phyloP scores from a whole-genome alignment of 2,329 filamentous ascomycete species.

The Ophiobolus disseminans region DNA sequence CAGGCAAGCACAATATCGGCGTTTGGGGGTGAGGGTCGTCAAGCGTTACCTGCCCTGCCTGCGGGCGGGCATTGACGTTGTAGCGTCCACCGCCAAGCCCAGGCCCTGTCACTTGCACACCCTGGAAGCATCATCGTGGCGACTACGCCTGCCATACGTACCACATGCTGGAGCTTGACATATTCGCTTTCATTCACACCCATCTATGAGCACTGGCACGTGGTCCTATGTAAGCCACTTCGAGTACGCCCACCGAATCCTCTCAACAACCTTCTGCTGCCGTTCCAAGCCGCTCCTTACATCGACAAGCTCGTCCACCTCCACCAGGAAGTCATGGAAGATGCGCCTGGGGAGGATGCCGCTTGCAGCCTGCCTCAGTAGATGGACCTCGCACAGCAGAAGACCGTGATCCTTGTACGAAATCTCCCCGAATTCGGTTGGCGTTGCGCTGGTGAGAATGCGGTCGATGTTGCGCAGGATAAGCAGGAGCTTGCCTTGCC shows the following conservation, averaged over 20 bases:
- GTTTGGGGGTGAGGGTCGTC: too few relatives aligned
- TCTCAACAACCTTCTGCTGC: conserved; percentile 79
- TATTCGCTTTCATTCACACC: too few relatives aligned
- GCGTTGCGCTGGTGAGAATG: conserved; percentile 56
- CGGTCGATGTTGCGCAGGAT: conserved; percentile 90
- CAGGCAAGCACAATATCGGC: conserved; percentile 12
- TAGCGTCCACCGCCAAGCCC: conserved; percentile 18
- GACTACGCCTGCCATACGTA: not conserved
- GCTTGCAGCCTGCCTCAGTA: conserved; percentile 73
- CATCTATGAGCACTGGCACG: too few relatives aligned
- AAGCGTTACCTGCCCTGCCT: conserved; percentile 5
- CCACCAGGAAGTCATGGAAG: conserved; percentile 84
- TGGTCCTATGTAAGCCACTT: conserved; percentile 68
- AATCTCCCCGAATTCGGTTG: conserved; percentile 75
- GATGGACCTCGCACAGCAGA: conserved; percentile 86
- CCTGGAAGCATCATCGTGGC: not conserved
- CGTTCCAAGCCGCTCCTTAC: conserved; percentile 76
- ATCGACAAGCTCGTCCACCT: conserved; percentile 85
- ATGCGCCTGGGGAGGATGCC: conserved; percentile 75
- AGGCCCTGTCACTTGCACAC: conserved; percentile 8
- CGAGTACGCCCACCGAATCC: conserved; percentile 89
- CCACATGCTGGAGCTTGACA: too few relatives aligned
- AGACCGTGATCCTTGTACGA: conserved; percentile 93
- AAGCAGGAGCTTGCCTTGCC: conserved; percentile 74
- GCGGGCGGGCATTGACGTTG: conserved; percentile 20